phyloP scores from a whole-genome alignment of 2,329 filamentous ascomycete species.

The Xylaria multiplex region DNA sequence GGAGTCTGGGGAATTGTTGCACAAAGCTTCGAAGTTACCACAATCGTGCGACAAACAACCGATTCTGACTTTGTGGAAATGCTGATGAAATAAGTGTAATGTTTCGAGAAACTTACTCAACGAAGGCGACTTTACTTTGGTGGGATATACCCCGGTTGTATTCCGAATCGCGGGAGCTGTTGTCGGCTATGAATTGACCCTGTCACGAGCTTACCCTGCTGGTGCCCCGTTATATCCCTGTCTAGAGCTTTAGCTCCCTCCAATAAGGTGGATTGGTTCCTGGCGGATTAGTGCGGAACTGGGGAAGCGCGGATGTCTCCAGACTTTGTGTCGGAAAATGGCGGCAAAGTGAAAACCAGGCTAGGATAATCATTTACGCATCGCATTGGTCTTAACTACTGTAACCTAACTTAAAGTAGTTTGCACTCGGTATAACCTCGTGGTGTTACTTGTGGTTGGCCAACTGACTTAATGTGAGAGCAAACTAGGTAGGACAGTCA shows the following conservation, averaged over 20 bases:
- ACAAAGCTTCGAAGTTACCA: neutral
- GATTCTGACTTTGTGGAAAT: neutral
- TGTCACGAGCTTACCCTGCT: slow-evolving; percentile 19
- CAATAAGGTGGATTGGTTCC: slow-evolving; percentile 23
- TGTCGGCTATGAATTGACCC: slow-evolving; percentile 46
- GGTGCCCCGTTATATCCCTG: slow-evolving; percentile 18
- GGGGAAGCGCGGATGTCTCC: slow-evolving; percentile 17
- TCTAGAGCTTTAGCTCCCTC: slow-evolving; percentile 12
- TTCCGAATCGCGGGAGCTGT: slow-evolving; percentile 39
- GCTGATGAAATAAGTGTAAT: neutral
- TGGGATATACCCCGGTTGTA: slow-evolving; percentile 6
- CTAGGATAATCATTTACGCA: slow-evolving; percentile 33
- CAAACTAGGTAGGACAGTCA: no score
- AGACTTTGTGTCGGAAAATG: slow-evolving; percentile 39
- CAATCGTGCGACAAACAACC: neutral
- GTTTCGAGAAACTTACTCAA: neutral
- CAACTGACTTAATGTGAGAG: no score
- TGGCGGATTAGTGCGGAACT: slow-evolving; percentile 25
- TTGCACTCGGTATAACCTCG: no score
- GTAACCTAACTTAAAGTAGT: neutral
- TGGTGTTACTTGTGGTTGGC: no score
- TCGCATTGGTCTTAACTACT: slow-evolving; percentile 8
- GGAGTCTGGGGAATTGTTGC: slow-evolving; percentile 1
- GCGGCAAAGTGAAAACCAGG: slow-evolving; percentile 36
- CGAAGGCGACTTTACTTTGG: neutral